Evolutionary conservation across 805 yeast genomes (phyloP).

Genomic region (Candida pseudoglaebosa): DNA sequence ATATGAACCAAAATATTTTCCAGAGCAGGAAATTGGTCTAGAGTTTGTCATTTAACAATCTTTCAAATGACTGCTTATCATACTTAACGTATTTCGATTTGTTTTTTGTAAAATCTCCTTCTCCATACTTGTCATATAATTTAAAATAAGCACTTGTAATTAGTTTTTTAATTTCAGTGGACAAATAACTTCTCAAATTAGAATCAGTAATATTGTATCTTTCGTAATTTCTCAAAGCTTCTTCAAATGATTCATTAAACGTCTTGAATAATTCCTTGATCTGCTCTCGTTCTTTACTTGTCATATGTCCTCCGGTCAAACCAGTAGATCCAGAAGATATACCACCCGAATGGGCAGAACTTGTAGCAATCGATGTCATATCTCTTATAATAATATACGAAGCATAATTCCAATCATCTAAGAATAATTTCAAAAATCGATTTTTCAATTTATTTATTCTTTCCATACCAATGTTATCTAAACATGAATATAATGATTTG

Average conservation of each 20-base stretch:
- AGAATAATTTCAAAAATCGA: conserved; percentile 66
- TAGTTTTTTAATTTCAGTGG: conserved; percentile 67
- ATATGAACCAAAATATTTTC: too few relatives aligned
- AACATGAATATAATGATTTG: conserved; percentile 44
- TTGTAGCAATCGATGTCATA: conserved; percentile 42
- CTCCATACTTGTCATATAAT: conserved; percentile 72
- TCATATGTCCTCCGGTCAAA: conserved; percentile 15
- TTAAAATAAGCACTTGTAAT: conserved; percentile 82
- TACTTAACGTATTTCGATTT: conserved; percentile 67
- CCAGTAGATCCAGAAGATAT: conserved; percentile 4
- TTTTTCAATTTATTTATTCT: conserved; percentile 68
- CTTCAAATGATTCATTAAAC: conserved; percentile 83
- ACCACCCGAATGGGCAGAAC: conserved; percentile 8
- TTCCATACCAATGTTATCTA: conserved; percentile 58
- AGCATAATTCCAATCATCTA: conserved; percentile 75
- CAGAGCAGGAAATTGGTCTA: too few relatives aligned
- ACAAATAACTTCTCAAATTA: conserved; percentile 56
- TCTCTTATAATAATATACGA: conserved; percentile 72
- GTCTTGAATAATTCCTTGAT: conserved; percentile 80
- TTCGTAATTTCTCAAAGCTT: conserved; percentile 61
- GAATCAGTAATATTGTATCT: conserved; percentile 64
- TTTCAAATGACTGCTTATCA: conserved; percentile 44
- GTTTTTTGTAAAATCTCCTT: conserved; percentile 69
- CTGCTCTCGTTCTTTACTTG: conserved; percentile 73
- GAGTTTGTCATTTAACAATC: conserved; percentile 21